These are phyloP conservation scores for Endocalyx cinctus DNA, from an alignment of 2,329 filamentous ascomycete species.

Conservation along the genomic window DNA sequence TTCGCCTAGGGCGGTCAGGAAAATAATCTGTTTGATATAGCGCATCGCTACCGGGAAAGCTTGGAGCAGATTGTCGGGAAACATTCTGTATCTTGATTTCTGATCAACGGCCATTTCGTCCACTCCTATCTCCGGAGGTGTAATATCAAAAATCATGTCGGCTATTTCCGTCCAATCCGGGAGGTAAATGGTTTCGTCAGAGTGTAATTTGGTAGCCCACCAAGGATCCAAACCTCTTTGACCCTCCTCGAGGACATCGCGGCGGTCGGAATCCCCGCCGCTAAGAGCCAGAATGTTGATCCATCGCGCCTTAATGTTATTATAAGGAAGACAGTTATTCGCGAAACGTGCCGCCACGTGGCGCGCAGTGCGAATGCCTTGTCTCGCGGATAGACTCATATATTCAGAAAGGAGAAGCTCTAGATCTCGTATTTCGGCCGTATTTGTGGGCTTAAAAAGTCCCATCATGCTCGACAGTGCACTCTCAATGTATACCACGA, in stretches of 20 bases:
- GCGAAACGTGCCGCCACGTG: conserved; percentile 85
- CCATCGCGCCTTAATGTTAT: conserved; percentile 76
- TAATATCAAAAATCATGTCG: conserved; percentile 41
- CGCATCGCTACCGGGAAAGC: conserved; percentile 66
- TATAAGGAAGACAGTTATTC: conserved; percentile 79
- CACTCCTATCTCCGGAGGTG: conserved; percentile 15
- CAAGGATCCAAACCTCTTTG: conserved; percentile 76
- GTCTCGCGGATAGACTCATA: conserved; percentile 50
- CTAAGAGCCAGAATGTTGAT: conserved; percentile 79
- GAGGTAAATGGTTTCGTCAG: conserved; percentile 31
- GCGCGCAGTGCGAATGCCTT: conserved; percentile 66
- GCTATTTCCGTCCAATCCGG: conserved; percentile 51
- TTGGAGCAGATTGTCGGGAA: conserved; percentile 39
- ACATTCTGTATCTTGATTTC: conserved; percentile 28
- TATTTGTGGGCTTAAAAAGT: conserved; percentile 33
- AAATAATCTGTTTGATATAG: conserved; percentile 57
- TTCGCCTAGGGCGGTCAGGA: conserved; percentile 44
- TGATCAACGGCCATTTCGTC: conserved; percentile 37
- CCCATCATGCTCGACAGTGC: conserved; percentile 70
- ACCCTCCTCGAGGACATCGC: conserved; percentile 85
- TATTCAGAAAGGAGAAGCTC: conserved; percentile 61
- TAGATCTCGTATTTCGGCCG: conserved; percentile 31
- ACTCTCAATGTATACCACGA: conserved; percentile 84
- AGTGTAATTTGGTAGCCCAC: conserved; percentile 33
- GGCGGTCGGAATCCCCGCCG: conserved; percentile 61